These are phyloP conservation scores for Suillus paluster DNA, from an alignment of 768 basidiomycete genomes.

Conservation along the genomic window DNA sequence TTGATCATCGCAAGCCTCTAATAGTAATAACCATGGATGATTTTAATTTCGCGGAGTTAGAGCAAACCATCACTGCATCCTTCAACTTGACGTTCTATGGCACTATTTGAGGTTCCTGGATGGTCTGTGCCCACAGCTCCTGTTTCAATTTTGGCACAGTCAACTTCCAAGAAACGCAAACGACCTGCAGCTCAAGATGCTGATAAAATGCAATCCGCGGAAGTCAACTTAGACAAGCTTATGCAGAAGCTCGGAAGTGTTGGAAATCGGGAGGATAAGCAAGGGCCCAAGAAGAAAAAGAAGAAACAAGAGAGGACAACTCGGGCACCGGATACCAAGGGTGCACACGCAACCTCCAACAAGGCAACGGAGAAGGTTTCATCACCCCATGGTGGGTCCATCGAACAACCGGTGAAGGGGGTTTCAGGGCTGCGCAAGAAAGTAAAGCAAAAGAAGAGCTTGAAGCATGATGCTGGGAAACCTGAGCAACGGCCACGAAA, in stretches of 20 bases:
- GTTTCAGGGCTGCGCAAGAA: constrained; percentile 10
- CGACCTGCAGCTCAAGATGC: constrained; percentile 43
- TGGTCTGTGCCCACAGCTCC: constrained; percentile 60
- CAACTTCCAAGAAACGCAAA: constrained; percentile 60
- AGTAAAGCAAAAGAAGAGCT: constrained; percentile 24
- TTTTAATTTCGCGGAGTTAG: neutral
- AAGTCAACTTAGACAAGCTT: constrained; percentile 64
- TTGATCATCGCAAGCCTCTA: no score
- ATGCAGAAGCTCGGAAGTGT: constrained; percentile 49
- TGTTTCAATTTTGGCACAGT: constrained; percentile 37
- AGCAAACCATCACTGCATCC: no score
- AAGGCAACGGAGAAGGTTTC: constrained; percentile 10
- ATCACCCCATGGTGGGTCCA: neutral
- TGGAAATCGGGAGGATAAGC: constrained; percentile 15
- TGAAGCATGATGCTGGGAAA: constrained; percentile 17
- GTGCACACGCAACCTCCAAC: constrained; percentile 7
- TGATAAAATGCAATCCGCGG: constrained; percentile 41
- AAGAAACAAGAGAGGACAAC: constrained; percentile 11
- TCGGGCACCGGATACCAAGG: neutral
- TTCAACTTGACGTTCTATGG: constrained; percentile 35
- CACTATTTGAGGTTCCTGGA: constrained; percentile 69
- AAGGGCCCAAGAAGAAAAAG: constrained; percentile 25
- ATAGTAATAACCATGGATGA: no score
- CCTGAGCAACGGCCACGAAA: constrained; percentile 26
- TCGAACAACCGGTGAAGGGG: neutral